Base-by-base conservation (phyloP, 108 stramenopile species). In the Thalassiosira profunda region DNA sequence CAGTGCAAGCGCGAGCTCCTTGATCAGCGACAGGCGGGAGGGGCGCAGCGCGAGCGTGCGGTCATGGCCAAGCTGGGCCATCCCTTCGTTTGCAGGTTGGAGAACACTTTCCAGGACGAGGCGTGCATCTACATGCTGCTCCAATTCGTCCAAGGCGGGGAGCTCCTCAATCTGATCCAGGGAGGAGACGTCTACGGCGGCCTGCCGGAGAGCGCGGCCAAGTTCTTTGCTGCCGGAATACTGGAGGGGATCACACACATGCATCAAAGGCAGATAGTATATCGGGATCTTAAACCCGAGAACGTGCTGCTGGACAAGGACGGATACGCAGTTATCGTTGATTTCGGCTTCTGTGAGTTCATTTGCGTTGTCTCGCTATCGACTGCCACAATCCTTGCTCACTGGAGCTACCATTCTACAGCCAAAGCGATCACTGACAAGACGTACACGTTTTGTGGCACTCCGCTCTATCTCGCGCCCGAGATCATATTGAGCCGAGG, bases 251-350 rank as follows among this genome's bases (percentile, higher is more conserved):
- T 88, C 37, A 82, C 80, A 37, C 83, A 88, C 48, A 58, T 88
- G 81, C 90, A 91, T 51, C 78, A 83, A 17, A 63, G 87, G 21
- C 82, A 80, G 43, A 97, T 99, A 56, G 90, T 94, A 6, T 98
- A 97, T 74, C 85, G 98, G 33, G 98, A 98, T 72, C 68, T 98
- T 66, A 98, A 98, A 65, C 95, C 95, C 5, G 98, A 98, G 77
- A 98, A 98, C 71, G 81, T 95, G 30, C 70, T 98, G 18, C 72
- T 98, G 10, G 98, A 97, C 67, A 70, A 51, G 12, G 68, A 87
- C 17, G 98, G 98, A 25, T 97, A 96, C 69, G 82, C 93, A 31
- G 88, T 90, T 43, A 80, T 97, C 52, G 80, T 95, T 9, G 98
- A 98, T 84, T 82, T 97, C 67, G 98, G 98, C 20, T 86, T 90